These are phyloP conservation scores for Podospora pseudoanserina DNA, from an alignment of 495 filamentous ascomycete genomes.

Conservation along the genomic window DNA sequence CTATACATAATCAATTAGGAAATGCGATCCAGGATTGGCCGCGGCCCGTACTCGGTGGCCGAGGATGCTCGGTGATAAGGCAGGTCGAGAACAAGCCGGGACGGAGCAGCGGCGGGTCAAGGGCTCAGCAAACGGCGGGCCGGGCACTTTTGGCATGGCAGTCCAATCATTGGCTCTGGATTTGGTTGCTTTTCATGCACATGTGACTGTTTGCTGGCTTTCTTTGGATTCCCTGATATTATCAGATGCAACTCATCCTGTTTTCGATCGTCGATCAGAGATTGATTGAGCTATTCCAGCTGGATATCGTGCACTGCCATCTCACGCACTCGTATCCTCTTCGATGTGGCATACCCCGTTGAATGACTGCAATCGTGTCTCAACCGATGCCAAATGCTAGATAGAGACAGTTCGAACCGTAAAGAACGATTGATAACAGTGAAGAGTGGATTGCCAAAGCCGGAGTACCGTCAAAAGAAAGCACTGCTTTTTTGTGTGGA, in stretches of 20 bases:
- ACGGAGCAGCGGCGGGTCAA: neutral
- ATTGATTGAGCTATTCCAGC: neutral
- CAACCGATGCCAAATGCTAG: neutral
- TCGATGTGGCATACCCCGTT: neutral
- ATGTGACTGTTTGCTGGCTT: neutral
- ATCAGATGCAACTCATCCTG: neutral
- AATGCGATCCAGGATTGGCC: neutral
- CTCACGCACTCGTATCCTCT: neutral
- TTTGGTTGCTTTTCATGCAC: neutral
- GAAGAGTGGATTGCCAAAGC: too few relatives aligned
- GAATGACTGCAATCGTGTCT: neutral
- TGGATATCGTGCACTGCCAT: neutral
- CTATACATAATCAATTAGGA: neutral
- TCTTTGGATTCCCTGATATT: neutral
- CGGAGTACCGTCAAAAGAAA: neutral
- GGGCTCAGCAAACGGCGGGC: neutral
- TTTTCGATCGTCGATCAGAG: neutral
- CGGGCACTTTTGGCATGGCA: neutral
- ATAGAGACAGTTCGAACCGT: neutral
- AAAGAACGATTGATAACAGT: neutral
- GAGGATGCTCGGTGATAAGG: neutral
- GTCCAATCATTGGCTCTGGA: neutral
- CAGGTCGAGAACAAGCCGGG: neutral
- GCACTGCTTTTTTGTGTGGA: neutral
- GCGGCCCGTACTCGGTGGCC: neutral